These are phyloP conservation scores for Trypanosoma boissoni DNA, from an alignment of 208 protist species.

Conservation along the genomic window DNA sequence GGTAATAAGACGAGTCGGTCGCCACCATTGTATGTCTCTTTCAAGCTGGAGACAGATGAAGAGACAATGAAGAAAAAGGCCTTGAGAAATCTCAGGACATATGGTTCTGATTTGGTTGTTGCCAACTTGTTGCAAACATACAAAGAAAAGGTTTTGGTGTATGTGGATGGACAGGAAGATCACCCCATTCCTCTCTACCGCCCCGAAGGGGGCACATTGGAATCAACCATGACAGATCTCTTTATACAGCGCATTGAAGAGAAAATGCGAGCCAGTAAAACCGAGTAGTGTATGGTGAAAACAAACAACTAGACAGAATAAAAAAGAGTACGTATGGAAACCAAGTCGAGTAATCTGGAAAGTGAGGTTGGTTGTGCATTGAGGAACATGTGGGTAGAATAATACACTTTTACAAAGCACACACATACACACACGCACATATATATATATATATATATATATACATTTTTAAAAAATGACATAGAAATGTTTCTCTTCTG, in stretches of 20 bases:
- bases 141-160: conserved; percentile 70
- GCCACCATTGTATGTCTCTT: conserved; percentile 51
- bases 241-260: conserved; percentile 26
- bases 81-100: conserved; percentile 56
- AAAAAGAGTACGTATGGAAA: background rate
- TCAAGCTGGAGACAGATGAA: conserved; percentile 83
- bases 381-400: no score
- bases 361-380: no score
- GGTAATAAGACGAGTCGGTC: conserved; percentile 5
- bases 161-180: conserved; percentile 32
- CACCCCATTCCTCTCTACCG: conserved; percentile 17
- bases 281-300: background rate
- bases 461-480: no score
- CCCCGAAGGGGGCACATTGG: conserved; percentile 42
- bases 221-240: conserved; percentile 45
- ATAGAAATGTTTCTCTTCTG: no score
- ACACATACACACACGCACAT: no score
- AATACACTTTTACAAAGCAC: no score
- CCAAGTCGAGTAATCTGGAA: no score
- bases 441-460: no score
- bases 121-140: conserved; percentile 85
- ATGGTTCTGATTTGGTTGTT: conserved; percentile 72
- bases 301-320: background rate
- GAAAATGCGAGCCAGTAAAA: background rate
- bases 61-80: conserved; percentile 67